Base-by-base conservation (phyloP, 371 early-diverging fungal genomes). In the Mortierella sp. region DNA sequence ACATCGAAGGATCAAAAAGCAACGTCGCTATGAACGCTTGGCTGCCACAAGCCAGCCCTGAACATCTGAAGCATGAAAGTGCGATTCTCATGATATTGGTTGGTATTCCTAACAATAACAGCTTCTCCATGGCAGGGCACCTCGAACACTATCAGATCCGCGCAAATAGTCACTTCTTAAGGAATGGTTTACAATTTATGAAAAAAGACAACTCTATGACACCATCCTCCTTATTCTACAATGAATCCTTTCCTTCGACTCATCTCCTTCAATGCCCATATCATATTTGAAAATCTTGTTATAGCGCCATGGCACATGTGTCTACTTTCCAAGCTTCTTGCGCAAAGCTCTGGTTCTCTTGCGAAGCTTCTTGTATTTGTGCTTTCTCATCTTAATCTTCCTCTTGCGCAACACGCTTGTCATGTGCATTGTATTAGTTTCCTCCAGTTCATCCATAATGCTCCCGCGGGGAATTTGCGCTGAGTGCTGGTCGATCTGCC, bases 361-460 rank as follows among this genome's bases (percentile, higher is more conserved):
- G 78, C 92, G 89, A 73, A 94, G 86, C 79, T 95, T 95, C 84
- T 89, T 91, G 76, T 92, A 91, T 83, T 95, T 95, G 82, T 95
- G 95, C 87, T 95, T 95, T 79, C 93, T 93, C 94, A 95, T 93
- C 87, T 95, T 95, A 82, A 91, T 85, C 70, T 86, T 91, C 79
- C 93, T 88, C 86, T 94, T 95, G 85, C 93, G 87, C 76, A 89
- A 80, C 26, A 93, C 91, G 75, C 93, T 93, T 45, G 73, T 78
- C 73, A 76, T 70, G 9, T 76, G 63, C 76, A 76, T 76, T 54
- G 28, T 47, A 12, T 58, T 72, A 45, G 68, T 69, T 23, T 64
- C 66, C 19, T 78, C 71, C 31, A 57, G 47, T 49, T 68, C 55
- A 35, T 69, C 80, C 66, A 77, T 66, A 42, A 66, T 64, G 61